phyloP scores from a whole-genome alignment of 202 grass and related monocot genomes.

The Eragrostis tef region DNA sequence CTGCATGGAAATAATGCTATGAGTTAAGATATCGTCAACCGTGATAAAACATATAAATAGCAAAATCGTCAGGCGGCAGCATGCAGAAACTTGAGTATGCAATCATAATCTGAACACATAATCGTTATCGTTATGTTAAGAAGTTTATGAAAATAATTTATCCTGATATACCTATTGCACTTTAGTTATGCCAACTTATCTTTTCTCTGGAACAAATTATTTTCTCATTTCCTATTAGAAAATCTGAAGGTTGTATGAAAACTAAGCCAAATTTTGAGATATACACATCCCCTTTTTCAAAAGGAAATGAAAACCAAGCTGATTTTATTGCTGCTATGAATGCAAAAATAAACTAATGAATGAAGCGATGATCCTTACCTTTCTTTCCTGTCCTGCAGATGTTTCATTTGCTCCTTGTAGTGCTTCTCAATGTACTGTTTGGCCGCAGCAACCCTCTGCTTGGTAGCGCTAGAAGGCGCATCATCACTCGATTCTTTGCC shows the following conservation, averaged over 20 bases:
- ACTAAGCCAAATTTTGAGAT: neutral
- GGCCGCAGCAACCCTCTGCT: constrained; percentile 71
- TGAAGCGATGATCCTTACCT: constrained; percentile 50
- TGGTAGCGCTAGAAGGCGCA: constrained; percentile 77
- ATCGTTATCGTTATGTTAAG: neutral
- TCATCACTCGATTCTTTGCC: constrained; percentile 69
- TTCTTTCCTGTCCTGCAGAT: constrained; percentile 87
- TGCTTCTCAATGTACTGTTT: constrained; percentile 99
- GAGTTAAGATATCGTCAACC: constrained; percentile 21
- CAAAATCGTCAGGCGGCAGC: neutral
- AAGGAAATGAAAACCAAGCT: no score
- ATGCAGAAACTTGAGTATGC: neutral
- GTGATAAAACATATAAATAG: constrained; percentile 13
- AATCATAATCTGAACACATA: constrained; percentile 21
- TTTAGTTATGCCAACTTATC: neutral
- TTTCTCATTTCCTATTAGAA: neutral
- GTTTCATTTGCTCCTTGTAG: constrained; percentile 96
- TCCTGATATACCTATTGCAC: neutral
- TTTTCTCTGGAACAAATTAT: neutral
- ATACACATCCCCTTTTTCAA: no score
- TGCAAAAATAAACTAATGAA: no score
- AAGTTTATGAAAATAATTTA: neutral
- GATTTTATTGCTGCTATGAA: no score
- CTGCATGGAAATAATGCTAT: constrained; percentile 44
- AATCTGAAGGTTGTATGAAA: neutral